phyloP scores from a whole-genome alignment of 1,284 basidiomycete species.

The Heterobasidion parviporum region DNA sequence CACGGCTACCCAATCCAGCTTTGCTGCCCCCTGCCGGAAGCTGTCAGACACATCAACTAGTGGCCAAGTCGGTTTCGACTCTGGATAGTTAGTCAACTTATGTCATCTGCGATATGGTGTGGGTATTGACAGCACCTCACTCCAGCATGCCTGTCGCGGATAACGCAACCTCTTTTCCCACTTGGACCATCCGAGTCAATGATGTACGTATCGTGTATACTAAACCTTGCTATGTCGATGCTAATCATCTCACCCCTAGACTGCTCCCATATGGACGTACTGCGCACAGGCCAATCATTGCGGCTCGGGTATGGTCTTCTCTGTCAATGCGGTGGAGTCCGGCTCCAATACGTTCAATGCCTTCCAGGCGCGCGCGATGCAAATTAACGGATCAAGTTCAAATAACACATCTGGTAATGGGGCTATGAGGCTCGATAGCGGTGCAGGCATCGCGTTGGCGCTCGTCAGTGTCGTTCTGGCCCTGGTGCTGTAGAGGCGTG shows the following conservation, averaged over 20 bases:
- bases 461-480: conserved; percentile 10
- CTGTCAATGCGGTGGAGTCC: conserved; percentile 46
- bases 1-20: conserved; percentile 50
- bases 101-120: not conserved
- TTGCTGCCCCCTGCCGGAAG: conserved; percentile 44
- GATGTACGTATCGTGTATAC: conserved; percentile 28
- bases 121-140: not conserved
- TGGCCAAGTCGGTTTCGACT: conserved; percentile 50
- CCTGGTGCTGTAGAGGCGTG: conserved; percentile 5
- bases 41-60: conserved; percentile 37
- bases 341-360: conserved; percentile 49
- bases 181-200: conserved; percentile 47
- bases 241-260: conserved; percentile 16
- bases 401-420: conserved; percentile 6
- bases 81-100: conserved; percentile 40
- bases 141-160: conserved; percentile 41
- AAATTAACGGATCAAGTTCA: conserved; percentile 6
- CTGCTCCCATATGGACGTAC: conserved; percentile 36
- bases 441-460: conserved; percentile 9
- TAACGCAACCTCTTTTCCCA: conserved; percentile 38
- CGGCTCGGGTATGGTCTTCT: conserved; percentile 57
- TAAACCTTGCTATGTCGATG: not conserved
- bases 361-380: conserved; percentile 37
- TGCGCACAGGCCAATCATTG: conserved; percentile 44
- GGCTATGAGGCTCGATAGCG: conserved; percentile 6